phyloP scores from a whole-genome alignment of 2,329 filamentous ascomycete genomes.

The Penicillium sp. region DNA sequence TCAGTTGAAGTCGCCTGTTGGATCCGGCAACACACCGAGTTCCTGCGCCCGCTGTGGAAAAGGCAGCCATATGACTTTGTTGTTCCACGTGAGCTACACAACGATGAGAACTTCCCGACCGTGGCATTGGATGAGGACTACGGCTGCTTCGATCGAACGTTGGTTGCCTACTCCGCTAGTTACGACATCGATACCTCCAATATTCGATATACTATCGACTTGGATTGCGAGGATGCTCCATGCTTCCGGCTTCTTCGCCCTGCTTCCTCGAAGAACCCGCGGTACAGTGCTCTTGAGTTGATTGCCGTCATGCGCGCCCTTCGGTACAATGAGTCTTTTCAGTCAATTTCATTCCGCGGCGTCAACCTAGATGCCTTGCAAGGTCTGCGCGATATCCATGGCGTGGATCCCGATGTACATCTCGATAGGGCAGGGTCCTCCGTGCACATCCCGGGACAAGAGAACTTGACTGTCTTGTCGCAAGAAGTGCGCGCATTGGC shows the following conservation, averaged over 20 bases:
- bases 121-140: slow-evolving; percentile 55
- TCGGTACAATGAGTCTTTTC: slow-evolving; percentile 66
- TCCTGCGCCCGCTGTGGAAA: slow-evolving; percentile 62
- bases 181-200: slow-evolving; percentile 64
- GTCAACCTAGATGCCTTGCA: slow-evolving; percentile 63
- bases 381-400: slow-evolving; percentile 56
- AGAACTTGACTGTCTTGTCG: slow-evolving; percentile 56
- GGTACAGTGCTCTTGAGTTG: slow-evolving; percentile 60
- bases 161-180: slow-evolving; percentile 65
- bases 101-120: slow-evolving; percentile 46
- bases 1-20: slow-evolving; percentile 61
- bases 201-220: slow-evolving; percentile 60
- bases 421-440: slow-evolving; percentile 56
- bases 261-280: slow-evolving; percentile 43
- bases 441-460: slow-evolving; percentile 51
- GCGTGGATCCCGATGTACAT: slow-evolving; percentile 58
- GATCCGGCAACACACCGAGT: slow-evolving; percentile 58
- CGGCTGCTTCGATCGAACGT: slow-evolving; percentile 61
- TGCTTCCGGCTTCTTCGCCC: slow-evolving; percentile 61
- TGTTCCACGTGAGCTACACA: slow-evolving; percentile 54
- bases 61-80: slow-evolving; percentile 59
- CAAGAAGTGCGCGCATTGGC: slow-evolving; percentile 66
- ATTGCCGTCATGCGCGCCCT: slow-evolving; percentile 65
- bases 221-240: slow-evolving; percentile 61
- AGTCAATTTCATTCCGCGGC: slow-evolving; percentile 62